Base-by-base conservation (phyloP, 371 early-diverging fungal genomes). In the Mortierella sp. region DNA sequence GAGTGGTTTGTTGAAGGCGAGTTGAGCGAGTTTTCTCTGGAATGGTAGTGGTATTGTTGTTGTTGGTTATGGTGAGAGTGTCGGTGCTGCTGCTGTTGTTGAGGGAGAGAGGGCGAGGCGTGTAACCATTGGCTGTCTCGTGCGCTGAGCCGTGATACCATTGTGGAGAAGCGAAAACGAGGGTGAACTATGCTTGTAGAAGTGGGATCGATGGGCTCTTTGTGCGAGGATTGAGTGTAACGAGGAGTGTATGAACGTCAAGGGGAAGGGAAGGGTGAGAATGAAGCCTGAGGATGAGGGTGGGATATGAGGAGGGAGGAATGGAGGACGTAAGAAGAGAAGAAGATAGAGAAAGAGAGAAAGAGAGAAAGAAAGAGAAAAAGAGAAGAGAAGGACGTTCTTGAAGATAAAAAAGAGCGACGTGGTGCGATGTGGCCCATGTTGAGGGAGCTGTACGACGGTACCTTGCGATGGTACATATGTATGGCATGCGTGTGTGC, bases 81-180 rank as follows among this genome's bases (percentile, higher is more conserved):
- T 28, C 24, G 48, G 28, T 71, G 71, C n/a, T 44, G 43, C 43
- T n/a, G 71, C 21, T 70, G 69, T 26, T 69, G 70, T 14, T 71
- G 71, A 4, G 31, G 71, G 4, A 67, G 34, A 21, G 67, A 67
- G 3, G 67, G 67, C 11, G 67, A 67, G 24, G 67, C 2, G 43
- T 67, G 67, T 19, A 67, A 11, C 67, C 67, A 67, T 67, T 67
- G 67, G 67, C 21, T 67, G 43, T 67, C 67, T 24, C 67, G 19
- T 67, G 67, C 24, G 11, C 67, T 67, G 24, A 37, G 67, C 21
- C 67, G 37, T 40, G 67, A 67, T 11, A 67, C 67, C 67, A 67
- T 71, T 44, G 46, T 14, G 9, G 26, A 70, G n/a, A 37, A 34
- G 34, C 14, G 37, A 57, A 26, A n/a, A 54, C 24, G 24, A 54